Percentiles rank a stretch among this genome's conserved stretches.
Evolutionary conservation across 441 rosid species (phyloP).

Genomic region (Capsella rubella): DNA sequence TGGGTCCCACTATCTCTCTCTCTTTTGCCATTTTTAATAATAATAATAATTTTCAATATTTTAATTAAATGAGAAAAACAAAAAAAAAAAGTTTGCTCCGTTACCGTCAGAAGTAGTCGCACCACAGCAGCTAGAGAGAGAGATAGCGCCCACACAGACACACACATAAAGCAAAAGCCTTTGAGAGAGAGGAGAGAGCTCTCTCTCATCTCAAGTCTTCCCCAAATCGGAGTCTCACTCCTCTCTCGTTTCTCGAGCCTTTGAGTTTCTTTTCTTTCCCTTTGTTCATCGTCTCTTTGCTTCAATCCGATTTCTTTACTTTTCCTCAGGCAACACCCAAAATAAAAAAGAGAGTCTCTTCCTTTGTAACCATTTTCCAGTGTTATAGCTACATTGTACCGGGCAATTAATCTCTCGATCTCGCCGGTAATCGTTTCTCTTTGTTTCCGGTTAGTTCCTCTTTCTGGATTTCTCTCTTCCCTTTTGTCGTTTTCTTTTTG

Average conservation of each 20-base stretch:
- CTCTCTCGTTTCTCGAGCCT: conserved; percentile 38
- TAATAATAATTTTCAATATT: too few species aligned
- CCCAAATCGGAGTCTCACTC: conserved; percentile 1
- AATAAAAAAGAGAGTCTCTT: conserved; percentile 12
- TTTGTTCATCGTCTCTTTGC: conserved; percentile 30
- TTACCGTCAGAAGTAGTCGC: conserved; percentile 38
- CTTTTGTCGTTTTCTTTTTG: conserved; percentile 40
- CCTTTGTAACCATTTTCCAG: conserved; percentile 21
- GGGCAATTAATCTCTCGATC: conserved; percentile 17
- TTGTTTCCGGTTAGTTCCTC: conserved; percentile 34
- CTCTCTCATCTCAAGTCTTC: background rate
- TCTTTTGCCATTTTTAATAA: background rate
- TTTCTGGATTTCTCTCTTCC: conserved; percentile 9
- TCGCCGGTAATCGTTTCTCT: background rate
- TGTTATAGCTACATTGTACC: conserved; percentile 32
- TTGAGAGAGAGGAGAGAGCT: background rate
- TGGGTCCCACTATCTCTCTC: conserved; percentile 16
- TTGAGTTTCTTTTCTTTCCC: conserved; percentile 21
- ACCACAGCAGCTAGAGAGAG: background rate
- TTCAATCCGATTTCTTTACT: conserved; percentile 7
- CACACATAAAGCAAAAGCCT: conserved; percentile 53
- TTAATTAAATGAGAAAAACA: too few species aligned
- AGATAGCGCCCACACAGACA: conserved; percentile 34
- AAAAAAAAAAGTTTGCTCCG: conserved; percentile 11
- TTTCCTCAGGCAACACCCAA: too few species aligned